Base-by-base conservation (phyloP, 768 basidiomycete species). In the Peribolospora kevripleyi region DNA sequence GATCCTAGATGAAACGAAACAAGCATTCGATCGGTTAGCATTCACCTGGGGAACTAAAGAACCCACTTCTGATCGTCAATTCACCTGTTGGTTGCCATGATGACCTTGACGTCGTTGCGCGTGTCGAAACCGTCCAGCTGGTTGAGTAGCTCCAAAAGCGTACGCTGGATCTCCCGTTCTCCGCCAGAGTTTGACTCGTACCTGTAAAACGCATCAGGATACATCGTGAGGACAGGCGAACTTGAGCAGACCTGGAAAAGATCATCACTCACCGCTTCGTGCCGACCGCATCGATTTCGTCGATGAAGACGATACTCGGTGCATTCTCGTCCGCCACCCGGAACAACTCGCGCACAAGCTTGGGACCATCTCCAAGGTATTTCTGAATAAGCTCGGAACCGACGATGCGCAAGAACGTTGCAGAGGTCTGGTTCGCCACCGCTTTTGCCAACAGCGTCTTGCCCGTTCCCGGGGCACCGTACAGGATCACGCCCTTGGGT, bases 81-180 rank as follows among this genome's bases (percentile, higher is more conserved):
- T 52, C 37, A 66, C 66, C 55, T 80, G 71, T 98, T 98, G 5
- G 93, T 98, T 9, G 93, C 93, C 93, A 97, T 97, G 67, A 98
- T 95, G 61, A 98, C 91, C 70, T 97, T 98, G 56, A 98, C 90
- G 65, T 97, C 93, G n/a, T 91, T 91, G 55, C 90, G 80, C 5
- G 88, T 88, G 66, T 98, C 93, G 68, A 98, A 97, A n/a, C 93
- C 93, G 63, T 98, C 93, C 46, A 98, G 75, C 69, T 98, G 93
- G 66, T 98, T 98, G 52, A 98, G 76, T 51, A 98, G 75, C 67
- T 98, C 93, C 70, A 97, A 74, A 93, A 98, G 95, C 11, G 93
- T 98, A 56, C 93, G 78, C 67, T 98, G 93, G 61, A 98, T 97
- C 72, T 98, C 93, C 60, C 91, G 84, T 70, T 98, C 91, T 59